Conservation (phyloP, 495 filamentous ascomycete species). For the Aspergillus cavernicola region DNA sequence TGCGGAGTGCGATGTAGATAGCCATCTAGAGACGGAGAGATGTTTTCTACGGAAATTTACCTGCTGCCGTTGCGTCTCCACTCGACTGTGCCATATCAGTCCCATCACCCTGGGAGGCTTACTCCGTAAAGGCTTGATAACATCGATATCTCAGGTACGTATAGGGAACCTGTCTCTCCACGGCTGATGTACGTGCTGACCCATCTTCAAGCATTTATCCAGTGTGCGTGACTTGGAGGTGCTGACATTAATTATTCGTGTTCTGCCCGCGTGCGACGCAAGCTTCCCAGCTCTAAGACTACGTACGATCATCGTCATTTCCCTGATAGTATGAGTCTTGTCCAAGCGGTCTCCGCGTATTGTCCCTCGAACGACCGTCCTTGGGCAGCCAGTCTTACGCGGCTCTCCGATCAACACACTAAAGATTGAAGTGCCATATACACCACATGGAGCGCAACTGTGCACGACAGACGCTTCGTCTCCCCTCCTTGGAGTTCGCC, state of each 20-base stretch:
- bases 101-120: background rate
- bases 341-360: background rate
- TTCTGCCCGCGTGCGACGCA: constrained; percentile 15
- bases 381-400: constrained; percentile 22
- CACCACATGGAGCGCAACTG: constrained; percentile 14
- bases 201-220: constrained; percentile 16
- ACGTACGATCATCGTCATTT: constrained; percentile 9
- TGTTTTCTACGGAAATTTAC: constrained; percentile 1
- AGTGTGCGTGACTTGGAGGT: background rate
- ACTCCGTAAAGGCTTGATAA: background rate
- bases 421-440: constrained; percentile 12
- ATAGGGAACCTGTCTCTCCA: constrained; percentile 9
- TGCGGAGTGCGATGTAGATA: too few species aligned
- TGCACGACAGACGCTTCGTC: background rate
- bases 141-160: background rate
- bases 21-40: too few species aligned
- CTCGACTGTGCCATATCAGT: background rate
- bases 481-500: background rate
- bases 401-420: constrained; percentile 24
- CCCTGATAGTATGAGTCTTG: background rate
- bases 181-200: constrained; percentile 17
- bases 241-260: constrained; percentile 2
- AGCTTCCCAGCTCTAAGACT: constrained; percentile 13
- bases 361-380: background rate
- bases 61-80: constrained; percentile 1